These are phyloP conservation scores for Halophytophthora batemanensis DNA, from an alignment of 352 stramenopile genomes.

Conservation along the genomic window DNA sequence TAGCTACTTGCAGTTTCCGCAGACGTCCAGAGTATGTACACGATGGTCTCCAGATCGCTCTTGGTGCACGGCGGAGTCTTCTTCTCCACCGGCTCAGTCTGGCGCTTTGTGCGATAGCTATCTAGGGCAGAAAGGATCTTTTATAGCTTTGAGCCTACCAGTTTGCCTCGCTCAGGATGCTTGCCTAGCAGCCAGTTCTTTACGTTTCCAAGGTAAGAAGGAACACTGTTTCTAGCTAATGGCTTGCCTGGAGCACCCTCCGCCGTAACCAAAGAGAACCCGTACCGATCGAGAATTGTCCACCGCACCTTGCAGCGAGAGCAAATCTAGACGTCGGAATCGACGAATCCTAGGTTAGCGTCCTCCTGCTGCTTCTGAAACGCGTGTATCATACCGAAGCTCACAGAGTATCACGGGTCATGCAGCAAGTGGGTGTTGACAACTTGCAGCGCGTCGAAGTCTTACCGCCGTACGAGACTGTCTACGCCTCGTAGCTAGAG, in stretches of 20 bases:
- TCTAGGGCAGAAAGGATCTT: slow-evolving; percentile 6
- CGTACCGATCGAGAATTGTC: too few relatives aligned
- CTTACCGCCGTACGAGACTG: too few relatives aligned
- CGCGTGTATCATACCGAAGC: too few relatives aligned
- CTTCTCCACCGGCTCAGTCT: neutral
- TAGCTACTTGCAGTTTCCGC: slow-evolving; percentile 4
- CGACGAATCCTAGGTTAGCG: too few relatives aligned
- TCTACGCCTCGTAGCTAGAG: too few relatives aligned
- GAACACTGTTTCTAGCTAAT: slow-evolving; percentile 2
- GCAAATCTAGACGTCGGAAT: too few relatives aligned
- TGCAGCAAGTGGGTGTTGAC: too few relatives aligned
- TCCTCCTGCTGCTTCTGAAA: too few relatives aligned
- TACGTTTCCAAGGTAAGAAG: slow-evolving; percentile 14
- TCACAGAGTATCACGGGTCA: too few relatives aligned
- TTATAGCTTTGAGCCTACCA: slow-evolving; percentile 2
- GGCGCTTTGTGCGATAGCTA: slow-evolving; percentile 2
- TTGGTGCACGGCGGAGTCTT: slow-evolving; percentile 3
- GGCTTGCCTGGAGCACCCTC: neutral
- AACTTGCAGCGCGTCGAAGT: too few relatives aligned
- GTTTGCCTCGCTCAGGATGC: neutral
- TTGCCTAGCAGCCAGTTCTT: slow-evolving; percentile 9
- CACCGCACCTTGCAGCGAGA: too few relatives aligned
- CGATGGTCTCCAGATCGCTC: slow-evolving; percentile 4
- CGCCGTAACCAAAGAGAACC: too few relatives aligned
- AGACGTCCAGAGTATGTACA: slow-evolving; percentile 1